Evolutionary conservation across 2,329 filamentous ascomycete genomes (phyloP), one percentile per base, ranked within the genome.

Genomic region (Mycogone perniciosa): DNA sequence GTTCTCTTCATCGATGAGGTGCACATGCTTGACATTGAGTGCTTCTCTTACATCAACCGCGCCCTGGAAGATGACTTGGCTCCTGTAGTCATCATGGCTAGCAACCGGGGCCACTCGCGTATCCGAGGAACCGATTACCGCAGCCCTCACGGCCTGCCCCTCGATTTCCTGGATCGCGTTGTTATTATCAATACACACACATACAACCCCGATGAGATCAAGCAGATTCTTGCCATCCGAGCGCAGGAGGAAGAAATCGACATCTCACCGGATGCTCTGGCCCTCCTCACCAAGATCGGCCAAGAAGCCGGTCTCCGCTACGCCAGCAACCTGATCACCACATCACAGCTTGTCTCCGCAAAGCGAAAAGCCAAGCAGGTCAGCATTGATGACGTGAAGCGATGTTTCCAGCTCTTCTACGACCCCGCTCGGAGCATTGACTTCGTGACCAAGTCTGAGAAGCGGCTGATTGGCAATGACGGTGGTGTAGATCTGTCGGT

Each of bases 21-120:
- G 5, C 93, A 99, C 76, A 97, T 99, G 92, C 87, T 99, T 52
- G 93, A 99, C 68, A 96, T 97, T 57, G 93, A 99, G 71, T 97
- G 92, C 75, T 99, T 96, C 76, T 95, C 90, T 41, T 99, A 95
- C 76, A 86, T 99, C 77, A 99, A 99, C 76, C 88, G 93, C 47
- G 93, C 93, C 1, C 78, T 99, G 41, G 93, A 99, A 71, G 89
- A 91, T 54, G 90, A 97, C 62, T 80, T 99, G 31, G 90, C 93
- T 1, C 93, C 93, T 37, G 91, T 99, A 57, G 91, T 99, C 68
- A 99, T 99, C 71, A 99, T 99, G 93, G 93, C 93, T 49, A 95
- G 88, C 77, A 99, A 99, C 75, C 81, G 93, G 54, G 93, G 93
- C 57, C 83, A 90, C 68, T 88, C 93, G 35, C 85, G 86, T 59